Percentiles rank a stretch among this genome's conserved stretches.
Evolutionary conservation across 139 green algal species (phyloP).

Genomic region (Zygnema cylindricum): DNA sequence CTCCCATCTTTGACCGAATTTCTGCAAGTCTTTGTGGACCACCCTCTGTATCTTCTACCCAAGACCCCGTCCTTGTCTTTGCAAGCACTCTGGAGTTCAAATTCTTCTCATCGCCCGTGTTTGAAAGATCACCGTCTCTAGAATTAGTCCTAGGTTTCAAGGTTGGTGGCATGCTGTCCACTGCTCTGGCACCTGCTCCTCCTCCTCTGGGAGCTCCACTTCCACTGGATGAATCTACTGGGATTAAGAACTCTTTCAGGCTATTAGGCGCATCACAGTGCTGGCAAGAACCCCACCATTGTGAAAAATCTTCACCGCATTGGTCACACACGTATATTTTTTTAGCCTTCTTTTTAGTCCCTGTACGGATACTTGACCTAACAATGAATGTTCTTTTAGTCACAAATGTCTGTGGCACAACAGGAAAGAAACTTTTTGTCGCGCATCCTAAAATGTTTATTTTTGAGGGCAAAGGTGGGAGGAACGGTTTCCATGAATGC

Average conservation of each 20-base stretch:
- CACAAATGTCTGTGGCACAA: no score
- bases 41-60: not conserved
- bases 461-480: no score
- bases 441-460: no score
- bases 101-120: not conserved
- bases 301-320: constrained; percentile 67
- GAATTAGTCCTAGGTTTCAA: constrained; percentile 14
- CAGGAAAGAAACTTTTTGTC: no score
- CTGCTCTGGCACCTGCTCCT: constrained; percentile 33
- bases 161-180: not conserved
- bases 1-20: not conserved
- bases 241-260: constrained; percentile 39
- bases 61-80: not conserved
- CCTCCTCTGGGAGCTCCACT: not conserved
- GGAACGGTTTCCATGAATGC: no score
- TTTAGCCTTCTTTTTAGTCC: not conserved
- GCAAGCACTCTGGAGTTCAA: constrained; percentile 21
- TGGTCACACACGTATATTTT: constrained; percentile 67
- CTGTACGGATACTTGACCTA: not conserved
- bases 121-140: not conserved
- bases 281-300: constrained; percentile 75
- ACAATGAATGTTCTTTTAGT: not conserved
- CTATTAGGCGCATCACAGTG: constrained; percentile 70
- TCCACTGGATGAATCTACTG: not conserved
- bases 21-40: not conserved